These are phyloP conservation scores for Colletotrichum acutatum DNA, from an alignment of 2,329 filamentous ascomycete genomes.

Conservation along the genomic window DNA sequence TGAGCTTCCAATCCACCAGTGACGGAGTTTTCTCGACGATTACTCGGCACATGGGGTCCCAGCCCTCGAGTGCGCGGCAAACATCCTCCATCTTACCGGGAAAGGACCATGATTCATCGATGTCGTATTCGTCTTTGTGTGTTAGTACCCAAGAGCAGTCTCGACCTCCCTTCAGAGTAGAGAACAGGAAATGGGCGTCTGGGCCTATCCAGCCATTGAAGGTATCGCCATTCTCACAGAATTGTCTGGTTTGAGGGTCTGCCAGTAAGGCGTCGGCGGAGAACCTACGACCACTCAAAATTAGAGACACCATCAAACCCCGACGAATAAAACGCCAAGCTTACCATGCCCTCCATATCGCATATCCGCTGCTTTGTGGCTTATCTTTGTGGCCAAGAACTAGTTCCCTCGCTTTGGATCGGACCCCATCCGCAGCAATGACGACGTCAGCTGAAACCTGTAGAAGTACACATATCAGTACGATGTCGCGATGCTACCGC, in stretches of 20 bases:
- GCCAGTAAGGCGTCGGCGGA: slow-evolving; percentile 61
- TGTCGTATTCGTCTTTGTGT: slow-evolving; percentile 63
- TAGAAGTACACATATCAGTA: neutral
- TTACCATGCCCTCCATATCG: slow-evolving; percentile 65
- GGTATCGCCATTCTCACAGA: slow-evolving; percentile 66
- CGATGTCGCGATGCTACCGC: neutral
- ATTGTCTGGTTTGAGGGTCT: slow-evolving; percentile 63
- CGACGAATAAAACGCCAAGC: neutral
- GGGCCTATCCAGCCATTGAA: slow-evolving; percentile 70
- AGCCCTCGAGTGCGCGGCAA: slow-evolving; percentile 59
- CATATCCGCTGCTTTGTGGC: slow-evolving; percentile 62
- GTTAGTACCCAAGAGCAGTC: slow-evolving; percentile 71
- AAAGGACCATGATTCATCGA: slow-evolving; percentile 66
- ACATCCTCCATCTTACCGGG: slow-evolving; percentile 64
- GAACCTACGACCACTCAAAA: slow-evolving; percentile 45
- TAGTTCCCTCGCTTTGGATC: slow-evolving; percentile 61
- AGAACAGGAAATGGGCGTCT: slow-evolving; percentile 67
- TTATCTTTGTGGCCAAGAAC: slow-evolving; percentile 63
- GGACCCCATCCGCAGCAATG: slow-evolving; percentile 62
- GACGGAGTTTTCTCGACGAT: slow-evolving; percentile 59
- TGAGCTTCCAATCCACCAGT: slow-evolving; percentile 62
- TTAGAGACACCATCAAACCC: neutral
- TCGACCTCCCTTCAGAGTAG: slow-evolving; percentile 64
- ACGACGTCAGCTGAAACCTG: slow-evolving; percentile 55
- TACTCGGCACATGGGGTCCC: slow-evolving; percentile 48